Conservation (phyloP, 441 rosid species). For the Jatropha podagrica region DNA sequence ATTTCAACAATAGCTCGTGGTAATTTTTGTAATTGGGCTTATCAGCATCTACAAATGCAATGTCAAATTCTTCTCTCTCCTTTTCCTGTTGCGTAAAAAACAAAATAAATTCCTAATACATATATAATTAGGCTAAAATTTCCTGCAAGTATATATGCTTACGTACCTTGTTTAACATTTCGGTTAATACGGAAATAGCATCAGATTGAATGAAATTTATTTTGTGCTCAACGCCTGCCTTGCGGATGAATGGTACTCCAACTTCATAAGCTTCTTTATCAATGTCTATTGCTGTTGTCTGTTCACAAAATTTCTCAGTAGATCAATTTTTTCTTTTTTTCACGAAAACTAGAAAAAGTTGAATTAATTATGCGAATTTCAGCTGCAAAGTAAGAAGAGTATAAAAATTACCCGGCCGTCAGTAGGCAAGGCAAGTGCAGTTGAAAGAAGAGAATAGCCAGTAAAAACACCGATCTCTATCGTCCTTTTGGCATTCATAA, state of each 20-base stretch:
- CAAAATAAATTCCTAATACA: neutral
- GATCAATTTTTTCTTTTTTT: too few relatives aligned
- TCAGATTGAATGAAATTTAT: constrained; percentile 33
- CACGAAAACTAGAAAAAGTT: too few relatives aligned
- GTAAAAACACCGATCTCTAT: constrained; percentile 70
- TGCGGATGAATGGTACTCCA: constrained; percentile 33
- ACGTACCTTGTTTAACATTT: constrained; percentile 15
- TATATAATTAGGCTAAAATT: neutral
- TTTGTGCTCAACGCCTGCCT: constrained; percentile 36
- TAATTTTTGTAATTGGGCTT: constrained; percentile 30
- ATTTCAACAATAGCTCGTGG: constrained; percentile 42
- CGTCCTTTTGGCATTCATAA: constrained; percentile 51
- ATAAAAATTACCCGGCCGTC: constrained; percentile 40
- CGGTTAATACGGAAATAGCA: constrained; percentile 18
- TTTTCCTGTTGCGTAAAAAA: neutral
- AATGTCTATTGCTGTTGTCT: constrained; percentile 53
- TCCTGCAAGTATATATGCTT: neutral
- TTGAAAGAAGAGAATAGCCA: constrained; percentile 57
- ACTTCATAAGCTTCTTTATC: constrained; percentile 29
- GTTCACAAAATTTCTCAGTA: neutral
- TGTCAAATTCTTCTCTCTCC: constrained; percentile 31
- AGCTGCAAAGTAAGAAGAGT: neutral
- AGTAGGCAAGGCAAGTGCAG: constrained; percentile 51
- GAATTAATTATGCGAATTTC: too few relatives aligned
- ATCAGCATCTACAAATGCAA: constrained; percentile 53